Percentiles rank a stretch among this genome's conserved stretches.
Evolutionary conservation across 352 stramenopile species (phyloP).

Genomic region (Phytophthora aleatoria): DNA sequence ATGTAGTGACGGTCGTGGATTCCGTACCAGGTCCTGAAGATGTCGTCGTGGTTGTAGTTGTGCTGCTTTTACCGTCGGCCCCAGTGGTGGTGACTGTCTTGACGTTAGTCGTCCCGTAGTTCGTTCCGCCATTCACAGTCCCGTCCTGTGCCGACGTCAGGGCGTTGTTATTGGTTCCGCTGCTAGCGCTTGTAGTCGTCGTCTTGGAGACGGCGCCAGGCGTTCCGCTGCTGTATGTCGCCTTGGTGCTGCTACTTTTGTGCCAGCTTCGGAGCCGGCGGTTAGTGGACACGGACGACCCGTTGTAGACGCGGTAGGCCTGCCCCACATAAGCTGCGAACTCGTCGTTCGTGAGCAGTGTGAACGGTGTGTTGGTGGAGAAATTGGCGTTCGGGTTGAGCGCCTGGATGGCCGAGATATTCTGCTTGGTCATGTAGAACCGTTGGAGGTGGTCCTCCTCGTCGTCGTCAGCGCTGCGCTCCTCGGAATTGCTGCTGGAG

Average conservation of each 20-base stretch:
- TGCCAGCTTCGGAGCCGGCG: conserved; percentile 32
- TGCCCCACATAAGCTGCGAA: conserved; percentile 47
- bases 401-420: conserved; percentile 36
- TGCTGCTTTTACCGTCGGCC: conserved; percentile 28
- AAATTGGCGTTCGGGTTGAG: conserved; percentile 55
- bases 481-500: conserved; percentile 25
- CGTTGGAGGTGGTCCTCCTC: conserved; percentile 49
- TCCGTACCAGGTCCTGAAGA: conserved; percentile 27
- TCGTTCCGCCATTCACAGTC: conserved; percentile 4
- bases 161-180: conserved; percentile 5
- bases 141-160: conserved; percentile 13
- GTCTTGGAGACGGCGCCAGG: conserved; percentile 12
- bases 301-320: conserved; percentile 28
- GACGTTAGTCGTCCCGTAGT: conserved; percentile 13
- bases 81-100: conserved; percentile 26
- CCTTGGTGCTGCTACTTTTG: conserved; percentile 31
- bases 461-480: conserved; percentile 36
- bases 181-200: conserved; percentile 22
- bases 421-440: conserved; percentile 56
- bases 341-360: conserved; percentile 57
- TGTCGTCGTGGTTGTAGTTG: conserved; percentile 25
- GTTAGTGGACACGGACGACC: conserved; percentile 6
- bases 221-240: conserved; percentile 23
- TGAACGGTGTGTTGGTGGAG: conserved; percentile 58
- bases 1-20: conserved; percentile 32